Base-by-base conservation (phyloP, 2,329 filamentous ascomycete genomes). In the Beauveria sp. region DNA sequence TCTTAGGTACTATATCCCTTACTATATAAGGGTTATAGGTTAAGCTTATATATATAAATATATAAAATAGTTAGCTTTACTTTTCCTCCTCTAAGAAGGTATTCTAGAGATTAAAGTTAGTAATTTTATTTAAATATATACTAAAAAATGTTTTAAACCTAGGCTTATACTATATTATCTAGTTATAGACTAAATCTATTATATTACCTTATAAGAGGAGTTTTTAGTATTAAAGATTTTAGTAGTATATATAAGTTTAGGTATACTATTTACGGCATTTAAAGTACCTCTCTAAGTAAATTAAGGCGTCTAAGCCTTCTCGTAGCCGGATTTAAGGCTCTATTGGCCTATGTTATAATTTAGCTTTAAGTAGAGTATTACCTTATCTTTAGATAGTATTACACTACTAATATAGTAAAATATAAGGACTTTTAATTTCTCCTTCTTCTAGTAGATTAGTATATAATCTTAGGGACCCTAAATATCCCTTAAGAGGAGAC, bases 91-190 rank as follows among this genome's bases (percentile, higher is more conserved):
- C 64, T 10, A 72, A 55, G 55, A 73, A 67, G 12, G 65, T 62
- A 50, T 72, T 73, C 54, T 73, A 60, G 28, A 72, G 63, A 54
- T 73, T 38, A 63, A 72, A 72, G 38, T 68, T 46, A 34, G 66
- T 65, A 56, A 64, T 72, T 62, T 71, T 49, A 49, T 72, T 72
- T 6, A 72, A 64, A 61, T 72, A 73, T 12, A 62, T 63, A 53
- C 61, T 66, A 28, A 69, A 64, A 26, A 73, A 73, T 3, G 65
- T 73, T 3, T 52, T 59, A 55, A 65, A 73, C 42, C 62, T 61
- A 58, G 69, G 69, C 53, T 72, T 60, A 61, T 73, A 62, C 20
- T 65, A 67, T 63, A 73, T 70, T 38, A 72, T 69, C 61, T 73
- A 61, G 64, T 73, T 64, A 43, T 64, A 64, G 20, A 73, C 63